These are phyloP conservation scores for Fraxinus velutina DNA, from an alignment of 305 asterid species.

Conservation along the genomic window DNA sequence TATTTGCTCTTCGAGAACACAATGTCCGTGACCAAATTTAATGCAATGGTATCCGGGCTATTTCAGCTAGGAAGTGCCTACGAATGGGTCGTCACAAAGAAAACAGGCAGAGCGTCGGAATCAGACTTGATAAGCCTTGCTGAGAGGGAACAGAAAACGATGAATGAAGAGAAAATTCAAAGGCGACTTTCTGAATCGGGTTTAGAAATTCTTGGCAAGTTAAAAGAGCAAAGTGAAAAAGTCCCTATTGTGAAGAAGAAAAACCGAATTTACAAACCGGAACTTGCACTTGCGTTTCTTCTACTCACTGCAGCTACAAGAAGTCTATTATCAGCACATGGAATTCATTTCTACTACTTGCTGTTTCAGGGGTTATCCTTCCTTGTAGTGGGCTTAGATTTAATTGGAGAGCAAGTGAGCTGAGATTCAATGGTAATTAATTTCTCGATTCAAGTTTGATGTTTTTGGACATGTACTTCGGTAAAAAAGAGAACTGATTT, in stretches of 20 bases:
- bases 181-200: conserved; percentile 83
- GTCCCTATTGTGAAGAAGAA: conserved; percentile 37
- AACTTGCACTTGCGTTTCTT: conserved; percentile 74
- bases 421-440: conserved; percentile 19
- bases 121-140: conserved; percentile 74
- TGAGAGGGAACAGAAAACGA: conserved; percentile 61
- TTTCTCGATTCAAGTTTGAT: neutral
- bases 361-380: conserved; percentile 85
- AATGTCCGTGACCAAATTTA: conserved; percentile 95
- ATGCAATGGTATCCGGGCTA: conserved; percentile 89
- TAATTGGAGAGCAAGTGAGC: conserved; percentile 88
- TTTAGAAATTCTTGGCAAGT: conserved; percentile 60
- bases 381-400: conserved; percentile 77
- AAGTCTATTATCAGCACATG: conserved; percentile 80
- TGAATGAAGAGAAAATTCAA: conserved; percentile 62
- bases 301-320: conserved; percentile 85
- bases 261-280: conserved; percentile 68
- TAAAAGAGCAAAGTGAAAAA: conserved; percentile 44
- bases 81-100: conserved; percentile 96
- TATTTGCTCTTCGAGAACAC: conserved; percentile 96
- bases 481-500: conserved; percentile 16
- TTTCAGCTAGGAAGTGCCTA: conserved; percentile 89
- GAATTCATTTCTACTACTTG: conserved; percentile 89
- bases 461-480: conserved; percentile 28
- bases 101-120: conserved; percentile 85